Conservation (phyloP, 306 rosid genomes). For the Inga laurina region DNA sequence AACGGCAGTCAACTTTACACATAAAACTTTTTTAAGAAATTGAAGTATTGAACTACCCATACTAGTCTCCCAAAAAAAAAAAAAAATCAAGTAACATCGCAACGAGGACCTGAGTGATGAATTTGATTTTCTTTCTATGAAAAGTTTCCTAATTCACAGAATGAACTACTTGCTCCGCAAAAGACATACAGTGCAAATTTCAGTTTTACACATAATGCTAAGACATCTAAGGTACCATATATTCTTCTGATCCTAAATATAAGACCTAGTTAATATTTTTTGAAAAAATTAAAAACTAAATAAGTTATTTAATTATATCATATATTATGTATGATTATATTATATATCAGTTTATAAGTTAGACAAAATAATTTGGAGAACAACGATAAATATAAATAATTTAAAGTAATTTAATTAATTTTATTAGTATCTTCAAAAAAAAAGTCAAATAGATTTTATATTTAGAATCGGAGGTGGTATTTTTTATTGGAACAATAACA, state of each 20-base stretch:
- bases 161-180: not conserved
- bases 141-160: not conserved
- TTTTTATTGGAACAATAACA: slow-evolving; percentile 11
- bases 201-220: not conserved
- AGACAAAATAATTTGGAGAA: no score
- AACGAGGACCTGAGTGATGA: not conserved
- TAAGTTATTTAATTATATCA: no score
- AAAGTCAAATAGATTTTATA: no score
- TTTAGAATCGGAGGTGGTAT: rapidly evolving
- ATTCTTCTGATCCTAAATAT: no score
- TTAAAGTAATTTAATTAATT: no score
- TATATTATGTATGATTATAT: no score
- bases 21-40: not conserved
- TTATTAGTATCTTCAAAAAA: no score
- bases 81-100: not conserved
- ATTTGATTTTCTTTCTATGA: not conserved
- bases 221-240: not conserved
- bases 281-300: no score
- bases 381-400: no score
- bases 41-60: not conserved
- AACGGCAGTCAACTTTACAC: not conserved
- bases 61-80: not conserved
- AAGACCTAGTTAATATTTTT: no score
- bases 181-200: slow-evolving; percentile 8
- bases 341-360: no score